These are phyloP conservation scores for Mycothermus thermophilus DNA, from an alignment of 495 filamentous ascomycete genomes.

Conservation along the genomic window DNA sequence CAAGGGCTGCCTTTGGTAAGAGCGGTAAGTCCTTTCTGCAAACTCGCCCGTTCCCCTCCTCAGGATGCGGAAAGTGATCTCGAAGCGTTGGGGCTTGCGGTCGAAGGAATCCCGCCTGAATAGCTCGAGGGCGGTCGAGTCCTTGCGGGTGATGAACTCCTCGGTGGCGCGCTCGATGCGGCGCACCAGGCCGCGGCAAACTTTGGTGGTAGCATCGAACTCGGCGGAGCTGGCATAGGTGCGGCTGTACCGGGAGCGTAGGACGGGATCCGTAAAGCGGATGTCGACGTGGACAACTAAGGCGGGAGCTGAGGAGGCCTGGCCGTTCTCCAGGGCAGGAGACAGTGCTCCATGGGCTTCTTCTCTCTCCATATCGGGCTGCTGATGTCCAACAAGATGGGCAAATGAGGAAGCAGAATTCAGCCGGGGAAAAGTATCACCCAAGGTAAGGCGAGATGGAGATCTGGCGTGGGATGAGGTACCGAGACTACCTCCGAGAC, in stretches of 20 bases:
- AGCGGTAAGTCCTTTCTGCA: conserved; percentile 30
- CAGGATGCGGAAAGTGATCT: conserved; percentile 29
- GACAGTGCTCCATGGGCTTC: conserved; percentile 10
- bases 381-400: too few species aligned
- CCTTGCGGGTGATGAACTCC: conserved; percentile 34
- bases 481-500: too few species aligned
- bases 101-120: conserved; percentile 19
- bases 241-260: conserved; percentile 22
- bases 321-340: conserved; percentile 13
- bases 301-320: conserved; percentile 5
- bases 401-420: too few species aligned
- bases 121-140: conserved; percentile 29
- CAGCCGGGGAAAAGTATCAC: conserved; percentile 15
- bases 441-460: conserved; percentile 10
- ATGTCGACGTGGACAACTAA: conserved; percentile 29
- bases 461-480: too few species aligned
- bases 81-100: conserved; percentile 30
- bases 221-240: conserved; percentile 28
- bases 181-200: conserved; percentile 29
- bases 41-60: conserved; percentile 26
- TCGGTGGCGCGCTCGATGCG: conserved; percentile 34
- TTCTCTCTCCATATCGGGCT: conserved; percentile 14
- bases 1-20: conserved; percentile 32
- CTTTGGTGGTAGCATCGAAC: conserved; percentile 25
- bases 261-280: conserved; percentile 30